A percentile compares a stretch with the other conserved stretches of the same genome.
Conservation (phyloP, 805 yeast genomes). For the Blastobotrys mokoenaii region DNA sequence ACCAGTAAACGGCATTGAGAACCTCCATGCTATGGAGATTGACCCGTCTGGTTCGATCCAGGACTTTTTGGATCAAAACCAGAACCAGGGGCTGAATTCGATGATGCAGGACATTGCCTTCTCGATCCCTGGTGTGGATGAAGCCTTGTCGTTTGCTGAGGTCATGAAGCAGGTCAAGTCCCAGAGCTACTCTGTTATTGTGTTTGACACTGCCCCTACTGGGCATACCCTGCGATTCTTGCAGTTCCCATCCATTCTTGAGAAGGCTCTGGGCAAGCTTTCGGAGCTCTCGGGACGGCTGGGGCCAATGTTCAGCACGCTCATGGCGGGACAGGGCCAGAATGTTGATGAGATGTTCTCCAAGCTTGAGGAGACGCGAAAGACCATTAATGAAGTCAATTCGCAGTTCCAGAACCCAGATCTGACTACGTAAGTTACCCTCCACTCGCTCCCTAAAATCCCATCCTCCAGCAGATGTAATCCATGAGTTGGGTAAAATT, state of each 20-base stretch:
- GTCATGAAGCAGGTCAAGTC: conserved; percentile 92
- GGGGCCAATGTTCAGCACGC: conserved; percentile 80
- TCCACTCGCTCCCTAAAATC: no score
- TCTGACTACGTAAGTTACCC: conserved; percentile 53
- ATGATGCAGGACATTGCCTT: conserved; percentile 88
- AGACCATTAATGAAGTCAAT: conserved; percentile 77
- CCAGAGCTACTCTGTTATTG: conserved; percentile 71
- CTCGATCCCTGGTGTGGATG: conserved; percentile 97
- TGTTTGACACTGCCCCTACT: conserved; percentile 99
- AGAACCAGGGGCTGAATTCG: conserved; percentile 44
- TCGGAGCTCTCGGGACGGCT: conserved; percentile 76
- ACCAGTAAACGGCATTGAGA: conserved; percentile 78
- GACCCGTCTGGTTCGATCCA: conserved; percentile 92
- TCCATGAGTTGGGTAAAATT: no score
- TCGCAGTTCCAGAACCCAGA: conserved; percentile 95
- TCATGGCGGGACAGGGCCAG: conserved; percentile 52
- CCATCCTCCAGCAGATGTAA: no score
- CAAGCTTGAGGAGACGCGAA: conserved; percentile 74
- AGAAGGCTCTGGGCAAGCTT: conserved; percentile 77
- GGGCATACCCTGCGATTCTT: conserved; percentile 95
- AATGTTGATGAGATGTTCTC: conserved; percentile 56
- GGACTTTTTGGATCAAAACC: conserved; percentile 53
- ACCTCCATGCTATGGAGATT: conserved; percentile 95
- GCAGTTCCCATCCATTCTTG: conserved; percentile 88
- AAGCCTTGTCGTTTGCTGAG: conserved; percentile 95